Base-by-base conservation (phyloP, 1,139 yeast species). In the Hemisphaericaspora lyxosophila region DNA sequence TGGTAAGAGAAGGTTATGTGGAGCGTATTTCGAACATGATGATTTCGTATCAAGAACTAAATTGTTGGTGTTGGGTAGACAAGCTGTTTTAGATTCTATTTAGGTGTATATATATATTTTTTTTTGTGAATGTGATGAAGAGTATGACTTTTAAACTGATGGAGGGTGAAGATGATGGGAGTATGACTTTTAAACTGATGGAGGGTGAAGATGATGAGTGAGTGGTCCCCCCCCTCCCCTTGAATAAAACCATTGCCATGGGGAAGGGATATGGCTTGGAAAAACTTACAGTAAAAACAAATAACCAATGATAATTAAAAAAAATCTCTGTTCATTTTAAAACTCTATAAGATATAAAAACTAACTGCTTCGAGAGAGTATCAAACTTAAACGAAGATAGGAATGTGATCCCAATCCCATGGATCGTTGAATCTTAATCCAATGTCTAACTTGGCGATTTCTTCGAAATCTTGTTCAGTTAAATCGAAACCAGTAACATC, bases 351-450 rank as follows among this genome's bases (percentile, higher is more conserved):
- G 18, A 20, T 30, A 24, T 35, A 12, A 27, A 22, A 22, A 20
- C 5, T 15, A 34, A 23, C 16, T n/a, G n/a, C 29, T 14, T 26
- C 29, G 29, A 26, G 31, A 17, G 12, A 34, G 27, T 27, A 34
- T 34, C 33, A 29, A 34, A 34, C 33, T 43, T 57, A 63, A 33
- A 45, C 55, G 47, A 78, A 78, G 44, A 71, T 73, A 42, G 83
- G 82, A 49, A 73, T 67, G 46, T 71, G 66, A 48, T 74, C 75
- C 94, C 94, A 85, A 52, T 70, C 78, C 77, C 82, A 81, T 45
- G 96, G 95, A 59, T 88, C 87, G 62, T 88, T 88, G 70, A 88
- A 87, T 67, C 96, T 79, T 50, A 87, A 70, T 51, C 75, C 73
- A 47, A 69, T 73, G 62, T 89, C 85, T 59, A 88, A 74, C 33